Evolutionary conservation across 495 filamentous ascomycete species (phyloP), one percentile per base, ranked within the genome.

Genomic region (Hypoxylon rickii): DNA sequence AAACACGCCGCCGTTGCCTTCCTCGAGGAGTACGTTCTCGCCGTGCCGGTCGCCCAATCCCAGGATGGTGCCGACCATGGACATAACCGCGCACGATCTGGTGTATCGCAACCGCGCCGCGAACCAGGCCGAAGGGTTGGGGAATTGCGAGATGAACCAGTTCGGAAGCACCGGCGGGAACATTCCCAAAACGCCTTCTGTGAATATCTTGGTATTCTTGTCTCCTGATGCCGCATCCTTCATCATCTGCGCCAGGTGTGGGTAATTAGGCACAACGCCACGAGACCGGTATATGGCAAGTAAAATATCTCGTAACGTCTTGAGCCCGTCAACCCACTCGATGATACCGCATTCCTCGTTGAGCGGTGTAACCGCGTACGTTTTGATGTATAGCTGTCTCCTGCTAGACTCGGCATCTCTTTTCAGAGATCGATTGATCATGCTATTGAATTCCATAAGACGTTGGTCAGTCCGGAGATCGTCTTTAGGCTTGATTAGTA

Each of bases 331-430:
- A n/a, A 99, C 90, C 94, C 94, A 99, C 73, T 99, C 92, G 58
- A 99, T 96, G 42, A 96, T 84, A 52, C 94, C 94, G 63, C 94
- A 97, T 72, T 97, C 94, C 71, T 99, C 94, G 65, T 97, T 97
- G 38, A 99, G 74, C 8, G 94, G 94, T 3, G 93, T 97, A 22
- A 99, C 94, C 13, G 88, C 89, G 64, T 99, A 97, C 3, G 94
- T 97, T 70, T 91, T 92, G 71, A 99, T 96, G 65, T 97, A 89
- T 72, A 77, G 66, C 38, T 75, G 89, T 32, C 94, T 83, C 67
- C 87, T 87, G 73, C 89, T 93, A 7, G 90, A 86, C 65, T 96
- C 93, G 12, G 90, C 86, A 63, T 97, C 93, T 55, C 87, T 83
- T 64, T 96, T 95, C 22, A 99, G 72, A 18, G 91, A 89, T 49